Base-by-base conservation (phyloP, 2,329 filamentous ascomycete species). In the Orbilia blumenaviensis region DNA sequence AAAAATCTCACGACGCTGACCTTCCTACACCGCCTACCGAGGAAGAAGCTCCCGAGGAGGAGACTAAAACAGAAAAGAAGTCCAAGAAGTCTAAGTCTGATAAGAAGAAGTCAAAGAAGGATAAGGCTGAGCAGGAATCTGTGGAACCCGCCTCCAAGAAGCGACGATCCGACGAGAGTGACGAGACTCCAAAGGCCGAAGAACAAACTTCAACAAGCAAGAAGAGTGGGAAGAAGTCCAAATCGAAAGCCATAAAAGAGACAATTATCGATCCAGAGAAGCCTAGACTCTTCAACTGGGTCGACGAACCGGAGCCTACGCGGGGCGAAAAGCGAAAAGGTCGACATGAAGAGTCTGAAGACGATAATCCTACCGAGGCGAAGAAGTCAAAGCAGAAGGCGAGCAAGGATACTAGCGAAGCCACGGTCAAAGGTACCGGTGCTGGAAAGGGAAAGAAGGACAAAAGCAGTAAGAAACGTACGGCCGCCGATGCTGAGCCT, bases 231-330 rank as follows among this genome's bases (percentile, higher is more conserved):
- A 68, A 75, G 46, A 75, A 64, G 29, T n/a, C n/a, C n/a, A n/a
- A n/a, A n/a, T n/a, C 54, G 29, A 50, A 75, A 62, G 18, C n/a
- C n/a, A n/a, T n/a, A n/a, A n/a, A n/a, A n/a, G n/a, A n/a, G n/a
- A n/a, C n/a, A n/a, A n/a, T n/a, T n/a, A n/a, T 68, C 21, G 63
- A 75, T 21, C 71, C 71, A 16, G 54, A 58, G 7, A 68, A 58
- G 27, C 71, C 71, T 6, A 54, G 71, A 32, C 58, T 75, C 14
- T 75, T 68, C 48, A 75, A 75, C 38, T 75, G 71, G 71, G 27
- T 46, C 21, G 44, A 75, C 27, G 71, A 68, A 21, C 71, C 63
- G 3, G 58, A 66, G 27, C 64, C 64, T 8, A 48, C 38, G 21
- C 34, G 71, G 1, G 63, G 71, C 7, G 64, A 21, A 14, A 74